A percentile compares a stretch with the other conserved stretches of the same genome.
These are phyloP conservation scores for Suillus paluster DNA, from an alignment of 768 basidiomycete genomes.

Conservation along the genomic window DNA sequence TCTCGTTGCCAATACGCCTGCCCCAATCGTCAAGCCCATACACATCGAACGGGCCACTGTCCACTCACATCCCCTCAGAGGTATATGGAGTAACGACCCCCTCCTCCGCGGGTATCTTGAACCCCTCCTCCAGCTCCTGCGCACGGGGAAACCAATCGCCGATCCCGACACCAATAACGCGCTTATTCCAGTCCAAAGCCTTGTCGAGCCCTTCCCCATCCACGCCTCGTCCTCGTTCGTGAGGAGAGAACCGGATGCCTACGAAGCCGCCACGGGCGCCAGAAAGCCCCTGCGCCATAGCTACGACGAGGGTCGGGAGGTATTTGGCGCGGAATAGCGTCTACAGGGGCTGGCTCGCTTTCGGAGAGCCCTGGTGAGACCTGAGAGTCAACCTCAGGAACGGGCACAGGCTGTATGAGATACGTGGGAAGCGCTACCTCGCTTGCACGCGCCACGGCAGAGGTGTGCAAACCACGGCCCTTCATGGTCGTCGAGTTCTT, in stretches of 20 bases:
- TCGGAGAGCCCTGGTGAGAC: background rate
- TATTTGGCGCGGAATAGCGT: no score
- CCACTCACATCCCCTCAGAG: background rate
- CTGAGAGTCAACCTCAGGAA: background rate
- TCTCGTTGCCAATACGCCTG: slow-evolving; percentile 24
- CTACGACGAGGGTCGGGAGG: no score
- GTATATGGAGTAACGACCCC: slow-evolving; percentile 16
- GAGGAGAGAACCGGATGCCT: slow-evolving; percentile 38
- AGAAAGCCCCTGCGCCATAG: slow-evolving; percentile 35
- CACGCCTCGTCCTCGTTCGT: slow-evolving; percentile 38
- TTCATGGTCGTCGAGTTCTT: slow-evolving; percentile 9
- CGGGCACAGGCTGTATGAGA: background rate
- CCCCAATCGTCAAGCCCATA: slow-evolving; percentile 32
- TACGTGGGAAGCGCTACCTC: slow-evolving; percentile 5
- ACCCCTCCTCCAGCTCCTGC: slow-evolving; percentile 24
- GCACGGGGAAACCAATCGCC: slow-evolving; percentile 36
- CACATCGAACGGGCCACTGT: slow-evolving; percentile 21
- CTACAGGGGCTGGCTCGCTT: background rate
- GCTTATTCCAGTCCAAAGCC: slow-evolving; percentile 34
- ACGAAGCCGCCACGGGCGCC: slow-evolving; percentile 43
- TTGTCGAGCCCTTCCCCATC: slow-evolving; percentile 42
- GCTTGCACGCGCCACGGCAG: slow-evolving; percentile 3
- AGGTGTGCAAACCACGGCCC: slow-evolving; percentile 28
- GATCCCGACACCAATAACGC: slow-evolving; percentile 39
- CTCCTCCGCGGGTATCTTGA: slow-evolving; percentile 18